Evolutionary conservation across 2,329 filamentous ascomycete genomes (phyloP), one percentile per base, ranked within the genome.

Genomic region (Fusarium foetens): DNA sequence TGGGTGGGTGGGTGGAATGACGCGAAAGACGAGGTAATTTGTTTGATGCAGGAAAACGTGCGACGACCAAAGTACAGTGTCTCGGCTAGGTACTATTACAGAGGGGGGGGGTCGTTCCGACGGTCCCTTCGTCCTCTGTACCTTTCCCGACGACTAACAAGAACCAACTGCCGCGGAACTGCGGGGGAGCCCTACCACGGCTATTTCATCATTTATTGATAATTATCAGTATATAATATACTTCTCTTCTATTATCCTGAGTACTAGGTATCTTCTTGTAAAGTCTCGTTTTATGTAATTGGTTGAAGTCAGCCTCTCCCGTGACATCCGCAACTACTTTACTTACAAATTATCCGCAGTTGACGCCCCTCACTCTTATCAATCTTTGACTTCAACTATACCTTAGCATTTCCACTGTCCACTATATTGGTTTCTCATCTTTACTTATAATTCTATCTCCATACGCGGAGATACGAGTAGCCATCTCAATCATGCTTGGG

Each of bases 401-500:
- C 25, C 41, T 36, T 35, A 29, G 39, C 31, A 19, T 35, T 64
- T 35, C 36, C 31, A 9, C 12, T 25, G 52, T 39, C 21, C n/a
- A 53, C 23, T 23, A 25, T 27, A 19, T n/a, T 16, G 12, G 12
- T 27, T 14, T 29, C 31, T 45, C 8, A 14, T 21, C n/a, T 25
- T 42, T 21, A 13, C n/a, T 60, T 14, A 17, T 10, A 36, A 27
- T 11, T n/a, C 23, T 27, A 12, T 38, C 35, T 39, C 33, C 25
- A 29, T 39, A 57, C 23, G 36, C 27, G 14, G 23, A 21, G 14
- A 41, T 25, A 38, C 25, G n/a, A 25, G 29, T n/a, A 45, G 16
- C 23, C 21, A 48, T 25, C 45, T 33, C 38, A 63, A 63, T 58
- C 27, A 88, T 88, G 86, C 84, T 89, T 43, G 81, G 80, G 8